Conservation (phyloP, 2,329 filamentous ascomycete species). For the Neofusicoccum kwambonambiense region DNA sequence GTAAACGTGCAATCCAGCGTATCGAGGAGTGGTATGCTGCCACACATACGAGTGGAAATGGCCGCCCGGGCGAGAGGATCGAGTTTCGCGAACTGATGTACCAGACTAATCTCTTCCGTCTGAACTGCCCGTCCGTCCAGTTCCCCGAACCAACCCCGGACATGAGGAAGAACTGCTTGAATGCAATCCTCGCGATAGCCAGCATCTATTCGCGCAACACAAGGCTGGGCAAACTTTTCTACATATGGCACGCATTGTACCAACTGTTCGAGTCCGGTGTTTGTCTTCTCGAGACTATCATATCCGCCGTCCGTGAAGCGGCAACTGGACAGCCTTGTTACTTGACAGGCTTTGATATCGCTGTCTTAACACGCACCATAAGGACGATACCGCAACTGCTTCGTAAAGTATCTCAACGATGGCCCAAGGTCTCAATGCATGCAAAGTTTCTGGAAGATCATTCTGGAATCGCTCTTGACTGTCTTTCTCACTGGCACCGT, state of each 20-base stretch:
- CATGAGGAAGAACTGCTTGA: constrained; percentile 7
- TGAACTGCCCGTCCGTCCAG: constrained; percentile 1
- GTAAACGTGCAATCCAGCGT: constrained; percentile 6
- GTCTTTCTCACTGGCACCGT: background rate
- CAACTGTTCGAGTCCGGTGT: constrained; percentile 15
- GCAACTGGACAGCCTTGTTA: background rate
- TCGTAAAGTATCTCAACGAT: background rate
- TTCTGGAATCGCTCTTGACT: background rate
- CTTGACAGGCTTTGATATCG: background rate
- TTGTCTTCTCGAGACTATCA: constrained; percentile 11
- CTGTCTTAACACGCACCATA: background rate
- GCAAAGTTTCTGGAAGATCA: background rate
- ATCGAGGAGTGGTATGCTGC: constrained; percentile 15
- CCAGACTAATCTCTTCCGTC: constrained; percentile 14
- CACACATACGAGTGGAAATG: constrained; percentile 10
- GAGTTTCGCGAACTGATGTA: constrained; percentile 18
- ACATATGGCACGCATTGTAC: constrained; percentile 16
- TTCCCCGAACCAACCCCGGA: constrained; percentile 5
- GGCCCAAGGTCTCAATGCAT: constrained; percentile 4
- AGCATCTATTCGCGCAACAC: constrained; percentile 12
- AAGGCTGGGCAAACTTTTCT: constrained; percentile 13
- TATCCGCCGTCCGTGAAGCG: background rate
- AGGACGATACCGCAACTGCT: constrained; percentile 8
- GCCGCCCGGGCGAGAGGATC: constrained; percentile 13
- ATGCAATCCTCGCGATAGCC: constrained; percentile 8